Base-by-base conservation (phyloP, 1,139 yeast genomes). In the Lodderomyces orthopsilosis region DNA sequence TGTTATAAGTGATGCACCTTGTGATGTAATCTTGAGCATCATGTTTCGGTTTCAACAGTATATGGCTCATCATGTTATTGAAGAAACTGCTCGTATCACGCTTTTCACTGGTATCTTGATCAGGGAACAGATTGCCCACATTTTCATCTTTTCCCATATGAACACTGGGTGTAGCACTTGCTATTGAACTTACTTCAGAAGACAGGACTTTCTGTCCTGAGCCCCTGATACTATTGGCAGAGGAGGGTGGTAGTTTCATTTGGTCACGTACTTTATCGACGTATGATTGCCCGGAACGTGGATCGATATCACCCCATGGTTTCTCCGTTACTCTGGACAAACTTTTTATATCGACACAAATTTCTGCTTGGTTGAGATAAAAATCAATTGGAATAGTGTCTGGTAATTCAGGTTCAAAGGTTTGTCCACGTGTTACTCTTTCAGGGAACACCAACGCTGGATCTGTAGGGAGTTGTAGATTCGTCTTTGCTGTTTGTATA, bases 361-460 rank as follows among this genome's bases (percentile, higher is more conserved):
- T 57, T 50, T 72, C 77, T 1, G 76, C 75, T 56, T 71, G 77
- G 46, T 65, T 67, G 37, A 73, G 57, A 49, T 73, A 73, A 30
- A 71, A 48, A 46, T 73, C 78, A 17, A 72, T 51, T 5, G 76
- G 59, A 10, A 69, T 53, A 30, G 58, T 58, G 4, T 57, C 50
- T 6, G 66, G 58, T 18, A 73, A 56, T 17, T 53, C 60, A 1
- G 77, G 77, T 36, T 64, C 65, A 47, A 70, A 73, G 24, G 48
- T 38, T 10, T 49, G 43, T 0, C 57, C 44, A 0, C 59, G 53
- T 1, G 66, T 58, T 4, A 64, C 61, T 43, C 72, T 64, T 17
- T 54, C 41, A 5, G 78, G 78, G 46, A 73, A 73, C 15, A 73
- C 74, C 13, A 72, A 55, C 15, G 42, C 43, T 1, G 78, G 77